phyloP scores from a whole-genome alignment of 225 moss, liverwort and hornwort species.

The Sphagnum tenellum region DNA sequence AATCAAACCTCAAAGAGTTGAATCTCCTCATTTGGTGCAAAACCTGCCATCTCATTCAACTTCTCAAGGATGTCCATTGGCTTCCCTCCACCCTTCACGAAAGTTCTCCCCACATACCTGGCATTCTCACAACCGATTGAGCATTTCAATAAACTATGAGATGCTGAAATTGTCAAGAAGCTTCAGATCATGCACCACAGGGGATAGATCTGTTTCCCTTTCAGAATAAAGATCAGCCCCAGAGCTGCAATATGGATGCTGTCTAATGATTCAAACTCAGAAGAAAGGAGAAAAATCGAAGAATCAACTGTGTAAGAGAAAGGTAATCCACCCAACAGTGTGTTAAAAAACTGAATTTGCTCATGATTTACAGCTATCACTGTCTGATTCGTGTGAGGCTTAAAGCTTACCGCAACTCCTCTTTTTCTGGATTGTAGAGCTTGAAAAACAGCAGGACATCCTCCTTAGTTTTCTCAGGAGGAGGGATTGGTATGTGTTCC shows the following conservation, averaged over 20 bases:
- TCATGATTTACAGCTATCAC: too few species aligned
- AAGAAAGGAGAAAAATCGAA: too few species aligned
- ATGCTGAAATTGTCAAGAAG: background rate
- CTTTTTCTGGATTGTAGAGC: constrained; percentile 50
- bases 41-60: constrained; percentile 63
- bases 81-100: constrained; percentile 38
- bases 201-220: too few species aligned
- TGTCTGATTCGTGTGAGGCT: background rate
- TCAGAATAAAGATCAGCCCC: too few species aligned
- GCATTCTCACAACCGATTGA: constrained; percentile 1
- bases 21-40: constrained; percentile 42
- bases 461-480: constrained; percentile 48
- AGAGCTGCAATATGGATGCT: too few species aligned
- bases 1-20: constrained; percentile 47
- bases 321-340: too few species aligned
- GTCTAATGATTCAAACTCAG: too few species aligned
- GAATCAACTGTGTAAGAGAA: too few species aligned
- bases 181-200: too few species aligned
- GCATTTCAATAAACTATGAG: background rate
- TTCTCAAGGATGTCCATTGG: constrained; percentile 51
- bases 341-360: too few species aligned
- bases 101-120: constrained; percentile 77
- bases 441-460: constrained; percentile 59
- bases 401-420: constrained; percentile 41
- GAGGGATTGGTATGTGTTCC: constrained; percentile 36